Conservation (phyloP, 2,329 filamentous ascomycete species). For the Xylariaceae sp. region DNA sequence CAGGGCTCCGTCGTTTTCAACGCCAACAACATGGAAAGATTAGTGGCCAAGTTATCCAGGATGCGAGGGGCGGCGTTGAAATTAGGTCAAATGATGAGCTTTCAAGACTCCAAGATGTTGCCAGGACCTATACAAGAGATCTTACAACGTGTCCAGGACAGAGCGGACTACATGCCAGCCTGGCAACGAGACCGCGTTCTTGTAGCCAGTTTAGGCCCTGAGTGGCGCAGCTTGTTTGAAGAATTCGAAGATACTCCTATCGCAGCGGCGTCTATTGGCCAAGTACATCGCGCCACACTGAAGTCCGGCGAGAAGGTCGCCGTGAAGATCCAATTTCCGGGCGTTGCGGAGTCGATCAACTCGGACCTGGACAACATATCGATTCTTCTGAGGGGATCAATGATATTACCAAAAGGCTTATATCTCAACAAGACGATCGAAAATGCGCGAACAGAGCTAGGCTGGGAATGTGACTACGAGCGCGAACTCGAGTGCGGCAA, state of each 20-base stretch:
- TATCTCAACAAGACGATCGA: constrained; percentile 97
- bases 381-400: constrained; percentile 82
- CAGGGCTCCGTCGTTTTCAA: constrained; percentile 81
- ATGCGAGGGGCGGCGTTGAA: constrained; percentile 98
- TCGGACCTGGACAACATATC: constrained; percentile 93
- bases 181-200: constrained; percentile 88
- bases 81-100: constrained; percentile 95
- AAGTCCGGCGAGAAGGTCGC: constrained; percentile 72
- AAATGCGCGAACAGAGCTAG: constrained; percentile 85
- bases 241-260: constrained; percentile 88
- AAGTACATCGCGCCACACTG: constrained; percentile 82
- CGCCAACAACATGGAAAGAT: constrained; percentile 81
- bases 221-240: constrained; percentile 79
- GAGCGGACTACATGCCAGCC: constrained; percentile 95
- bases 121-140: constrained; percentile 83
- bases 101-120: constrained; percentile 94
- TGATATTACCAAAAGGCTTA: constrained; percentile 81
- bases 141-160: constrained; percentile 88
- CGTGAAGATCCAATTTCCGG: constrained; percentile 96
- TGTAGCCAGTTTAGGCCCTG: constrained; percentile 65
- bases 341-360: constrained; percentile 91
- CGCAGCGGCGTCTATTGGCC: constrained; percentile 92
- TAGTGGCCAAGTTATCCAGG: constrained; percentile 86
- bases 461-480: constrained; percentile 94
- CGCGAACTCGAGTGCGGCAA: constrained; percentile 78